These are phyloP conservation scores for Nakazawaea peltata DNA, from an alignment of 805 yeast species.

Conservation along the genomic window DNA sequence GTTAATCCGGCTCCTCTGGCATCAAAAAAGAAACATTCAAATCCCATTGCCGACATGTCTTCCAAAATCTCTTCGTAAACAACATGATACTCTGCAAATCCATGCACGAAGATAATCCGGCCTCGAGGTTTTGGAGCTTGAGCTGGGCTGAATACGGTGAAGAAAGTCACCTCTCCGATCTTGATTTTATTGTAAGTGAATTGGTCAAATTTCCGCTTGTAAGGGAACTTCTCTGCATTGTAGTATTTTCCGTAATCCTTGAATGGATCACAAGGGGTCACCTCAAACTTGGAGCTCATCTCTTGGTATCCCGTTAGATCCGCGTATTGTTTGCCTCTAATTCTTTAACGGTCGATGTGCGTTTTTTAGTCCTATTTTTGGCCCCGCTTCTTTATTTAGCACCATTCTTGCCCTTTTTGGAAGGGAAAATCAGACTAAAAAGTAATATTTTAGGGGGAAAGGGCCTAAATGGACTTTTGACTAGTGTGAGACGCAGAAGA, in stretches of 20 bases:
- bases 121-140: constrained; percentile 29
- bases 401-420: no score
- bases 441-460: constrained; percentile 12
- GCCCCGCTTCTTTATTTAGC: no score
- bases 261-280: neutral
- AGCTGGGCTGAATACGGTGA: constrained; percentile 3
- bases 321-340: neutral
- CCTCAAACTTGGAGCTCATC: neutral
- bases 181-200: constrained; percentile 4
- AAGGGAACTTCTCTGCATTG: constrained; percentile 3
- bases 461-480: no score
- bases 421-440: neutral
- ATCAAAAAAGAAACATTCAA: constrained; percentile 60
- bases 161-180: constrained; percentile 8
- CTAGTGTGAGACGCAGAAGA: no score
- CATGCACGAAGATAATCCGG: constrained; percentile 57
- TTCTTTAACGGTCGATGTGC: neutral
- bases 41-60: constrained; percentile 41
- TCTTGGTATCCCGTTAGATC: no score
- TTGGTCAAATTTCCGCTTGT: neutral
- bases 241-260: constrained; percentile 1
- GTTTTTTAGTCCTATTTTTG: neutral
- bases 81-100: constrained; percentile 54
- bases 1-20: constrained; percentile 75
- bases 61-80: constrained; percentile 48